A percentile compares a stretch with the other conserved stretches of the same genome.
phyloP scores from a whole-genome alignment of 2,329 filamentous ascomycete genomes.

The Cladosporium austrohemisphaericum region DNA sequence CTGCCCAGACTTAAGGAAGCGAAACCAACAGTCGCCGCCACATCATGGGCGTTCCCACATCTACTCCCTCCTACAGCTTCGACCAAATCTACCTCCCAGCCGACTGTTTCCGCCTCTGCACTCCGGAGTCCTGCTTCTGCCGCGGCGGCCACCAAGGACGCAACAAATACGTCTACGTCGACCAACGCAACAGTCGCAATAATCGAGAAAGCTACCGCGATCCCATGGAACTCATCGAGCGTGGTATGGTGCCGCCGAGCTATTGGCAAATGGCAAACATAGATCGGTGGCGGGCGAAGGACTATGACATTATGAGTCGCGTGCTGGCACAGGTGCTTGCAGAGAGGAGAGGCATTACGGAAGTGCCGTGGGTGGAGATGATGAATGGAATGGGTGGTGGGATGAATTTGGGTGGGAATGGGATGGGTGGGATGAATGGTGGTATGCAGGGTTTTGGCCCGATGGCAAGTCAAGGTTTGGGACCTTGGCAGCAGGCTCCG shows the following conservation, averaged over 20 bases:
- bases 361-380: slow-evolving; percentile 7
- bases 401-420: slow-evolving; percentile 3
- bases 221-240: slow-evolving; percentile 23
- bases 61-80: slow-evolving; percentile 17
- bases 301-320: slow-evolving; percentile 26
- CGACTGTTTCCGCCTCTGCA: slow-evolving; percentile 25
- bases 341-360: slow-evolving; percentile 18
- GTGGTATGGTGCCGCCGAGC: slow-evolving; percentile 3
- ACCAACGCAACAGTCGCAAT: slow-evolving; percentile 20
- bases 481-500: too few relatives aligned
- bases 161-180: slow-evolving; percentile 26
- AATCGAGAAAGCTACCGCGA: slow-evolving; percentile 24
- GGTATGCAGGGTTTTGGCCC: background rate
- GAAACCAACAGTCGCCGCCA: background rate
- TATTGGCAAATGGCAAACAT: slow-evolving; percentile 20
- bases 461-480: too few relatives aligned
- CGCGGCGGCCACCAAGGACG: slow-evolving; percentile 18
- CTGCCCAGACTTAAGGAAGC: too few relatives aligned
- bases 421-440: slow-evolving; percentile 9
- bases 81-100: slow-evolving; percentile 26
- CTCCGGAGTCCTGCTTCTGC: slow-evolving; percentile 23
- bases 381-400: background rate
- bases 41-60: slow-evolving; percentile 27
- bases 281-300: slow-evolving; percentile 23
- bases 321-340: slow-evolving; percentile 23